Conservation (phyloP, 768 basidiomycete genomes). For the Boletellus emodensis region DNA sequence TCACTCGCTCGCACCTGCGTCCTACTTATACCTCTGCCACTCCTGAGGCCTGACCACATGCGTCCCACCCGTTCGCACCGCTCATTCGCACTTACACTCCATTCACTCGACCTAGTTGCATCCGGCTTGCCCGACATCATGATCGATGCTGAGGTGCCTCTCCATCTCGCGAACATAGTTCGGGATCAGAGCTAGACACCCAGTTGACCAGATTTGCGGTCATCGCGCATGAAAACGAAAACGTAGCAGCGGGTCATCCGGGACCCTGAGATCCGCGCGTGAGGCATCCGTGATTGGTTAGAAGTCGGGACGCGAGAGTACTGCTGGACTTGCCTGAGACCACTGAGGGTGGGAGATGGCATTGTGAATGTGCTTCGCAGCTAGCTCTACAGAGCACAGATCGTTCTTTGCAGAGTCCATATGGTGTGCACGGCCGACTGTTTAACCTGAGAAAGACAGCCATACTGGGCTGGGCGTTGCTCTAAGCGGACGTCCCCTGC, state of each 20-base stretch:
- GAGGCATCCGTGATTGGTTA: constrained; percentile 5
- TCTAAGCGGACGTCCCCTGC: too few species aligned
- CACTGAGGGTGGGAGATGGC: background rate
- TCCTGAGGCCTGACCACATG: too few species aligned
- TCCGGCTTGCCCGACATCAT: too few species aligned
- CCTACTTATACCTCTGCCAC: too few species aligned
- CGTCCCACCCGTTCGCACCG: too few species aligned
- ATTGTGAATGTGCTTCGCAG: background rate
- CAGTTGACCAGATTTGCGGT: background rate
- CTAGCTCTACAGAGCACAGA: background rate
- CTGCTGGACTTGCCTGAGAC: constrained; percentile 1
- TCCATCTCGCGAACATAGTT: constrained; percentile 5
- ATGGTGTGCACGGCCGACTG: too few species aligned
- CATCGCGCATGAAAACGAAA: background rate
- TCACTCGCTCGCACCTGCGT: too few species aligned
- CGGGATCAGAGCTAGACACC: constrained; percentile 2
- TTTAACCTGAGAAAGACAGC: too few species aligned
- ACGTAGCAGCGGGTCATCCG: background rate
- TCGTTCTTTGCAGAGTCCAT: constrained; percentile 5
- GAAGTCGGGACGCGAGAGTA: constrained; percentile 9
- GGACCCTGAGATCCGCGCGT: constrained; percentile 1
- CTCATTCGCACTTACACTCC: too few species aligned
- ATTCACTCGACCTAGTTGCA: too few species aligned
- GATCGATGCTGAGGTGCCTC: background rate
- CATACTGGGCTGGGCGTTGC: too few species aligned